Evolutionary conservation across 148 eudicot genomes (phyloP).

Genomic region (Camellia lanceoleosa): DNA sequence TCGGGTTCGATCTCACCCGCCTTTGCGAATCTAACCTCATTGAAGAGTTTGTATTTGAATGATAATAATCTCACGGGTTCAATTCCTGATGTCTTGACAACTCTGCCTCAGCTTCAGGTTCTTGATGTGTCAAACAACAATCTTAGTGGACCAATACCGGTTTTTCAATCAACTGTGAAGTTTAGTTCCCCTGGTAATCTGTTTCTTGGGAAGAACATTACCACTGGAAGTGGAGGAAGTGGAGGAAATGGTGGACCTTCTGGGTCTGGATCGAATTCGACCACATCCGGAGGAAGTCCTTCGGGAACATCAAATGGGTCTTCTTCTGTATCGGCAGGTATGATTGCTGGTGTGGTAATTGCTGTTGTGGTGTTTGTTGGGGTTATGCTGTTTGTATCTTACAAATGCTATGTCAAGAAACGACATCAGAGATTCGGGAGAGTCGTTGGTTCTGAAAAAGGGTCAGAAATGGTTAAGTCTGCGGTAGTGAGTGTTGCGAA

Average conservation of each 20-base stretch:
- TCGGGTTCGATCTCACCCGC: conserved; percentile 53
- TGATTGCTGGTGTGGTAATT: conserved; percentile 45
- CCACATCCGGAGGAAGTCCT: conserved; percentile 6
- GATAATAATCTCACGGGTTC: conserved; percentile 50
- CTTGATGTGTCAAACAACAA: conserved; percentile 57
- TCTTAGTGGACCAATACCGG: conserved; percentile 41
- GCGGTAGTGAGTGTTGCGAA: conserved; percentile 22
- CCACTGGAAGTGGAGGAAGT: conserved; percentile 18
- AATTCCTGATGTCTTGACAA: conserved; percentile 41
- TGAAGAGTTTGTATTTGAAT: conserved; percentile 45
- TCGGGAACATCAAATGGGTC: conserved; percentile 21
- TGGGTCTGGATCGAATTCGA: conserved; percentile 24
- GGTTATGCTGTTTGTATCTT: conserved; percentile 46
- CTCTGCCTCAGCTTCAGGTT: conserved; percentile 34
- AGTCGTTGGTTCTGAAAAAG: conserved; percentile 44
- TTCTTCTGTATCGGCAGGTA: conserved; percentile 28
- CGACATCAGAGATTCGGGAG: conserved; percentile 32
- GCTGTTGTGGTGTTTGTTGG: conserved; percentile 42
- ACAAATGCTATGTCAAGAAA: conserved; percentile 41
- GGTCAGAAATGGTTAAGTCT: conserved; percentile 25
- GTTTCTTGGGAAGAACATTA: conserved; percentile 25
- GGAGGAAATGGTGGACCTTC: conserved; percentile 21
- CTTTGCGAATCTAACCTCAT: conserved; percentile 37
- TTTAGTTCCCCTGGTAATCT: conserved; percentile 34
- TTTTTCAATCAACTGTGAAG: conserved; percentile 30